phyloP scores from a whole-genome alignment of 129 eudicot genomes.

The Pulicaria dysenterica region DNA sequence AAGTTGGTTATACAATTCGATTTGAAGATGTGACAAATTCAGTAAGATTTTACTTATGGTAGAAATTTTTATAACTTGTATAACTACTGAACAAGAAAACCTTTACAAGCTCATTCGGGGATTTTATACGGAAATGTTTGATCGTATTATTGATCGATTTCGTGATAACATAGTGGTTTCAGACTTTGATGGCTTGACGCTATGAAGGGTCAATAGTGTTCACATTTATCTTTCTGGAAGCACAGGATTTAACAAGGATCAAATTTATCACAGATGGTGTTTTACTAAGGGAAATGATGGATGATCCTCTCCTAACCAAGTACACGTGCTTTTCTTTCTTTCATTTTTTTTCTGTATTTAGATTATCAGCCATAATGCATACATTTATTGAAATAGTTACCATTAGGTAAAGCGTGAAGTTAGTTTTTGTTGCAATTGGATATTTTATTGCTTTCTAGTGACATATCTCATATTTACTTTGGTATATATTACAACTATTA shows the following conservation, averaged over 20 bases:
- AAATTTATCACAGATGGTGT: slow-evolving; percentile 98
- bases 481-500: neutral
- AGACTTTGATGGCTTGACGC: neutral
- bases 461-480: neutral
- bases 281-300: slow-evolving; percentile 96
- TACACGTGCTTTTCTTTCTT: slow-evolving; percentile 60
- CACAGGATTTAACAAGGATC: slow-evolving; percentile 83
- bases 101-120: too few species aligned
- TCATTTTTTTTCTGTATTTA: neutral
- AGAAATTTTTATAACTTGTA: neutral
- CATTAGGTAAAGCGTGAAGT: neutral
- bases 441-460: too few species aligned
- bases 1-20: slow-evolving; percentile 93
- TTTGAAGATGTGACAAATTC: slow-evolving; percentile 80
- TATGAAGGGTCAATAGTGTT: slow-evolving; percentile 30
- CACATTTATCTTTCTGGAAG: slow-evolving; percentile 38
- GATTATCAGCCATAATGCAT: neutral
- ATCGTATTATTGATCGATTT: neutral
- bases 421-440: neutral
- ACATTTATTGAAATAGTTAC: neutral
- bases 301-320: slow-evolving; percentile 93
- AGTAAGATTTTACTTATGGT: slow-evolving; percentile 45
- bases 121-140: too few species aligned
- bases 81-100: neutral
- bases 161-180: neutral